Evolutionary conservation across 2,329 filamentous ascomycete species (phyloP), one percentile per base, ranked within the genome.

Genomic region (Aspergillus hortae): DNA sequence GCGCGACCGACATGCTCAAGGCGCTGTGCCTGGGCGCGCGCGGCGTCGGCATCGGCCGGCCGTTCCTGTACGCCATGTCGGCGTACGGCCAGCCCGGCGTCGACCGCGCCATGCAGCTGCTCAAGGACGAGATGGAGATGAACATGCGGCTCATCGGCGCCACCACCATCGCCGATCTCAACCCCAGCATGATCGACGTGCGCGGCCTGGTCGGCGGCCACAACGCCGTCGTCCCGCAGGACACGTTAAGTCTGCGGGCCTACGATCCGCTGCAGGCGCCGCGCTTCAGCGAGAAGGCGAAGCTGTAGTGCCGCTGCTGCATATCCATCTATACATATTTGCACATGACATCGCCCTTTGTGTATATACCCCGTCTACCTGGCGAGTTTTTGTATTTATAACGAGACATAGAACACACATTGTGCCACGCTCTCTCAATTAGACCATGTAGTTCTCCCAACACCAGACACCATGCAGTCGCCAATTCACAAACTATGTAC

Each of bases 51-150:
- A 96, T 99, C 62, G 94, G 94, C 3, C 80, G 94, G 4, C 94
- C 94, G 21, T 97, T 99, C 78, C 74, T 99, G 54, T 99, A 92
- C 68, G 92, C 94, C 65, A 97, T 99, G 92, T 89, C 87, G 57
- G 85, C 90, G 9, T 97, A 97, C 65, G 94, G 94, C 1, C 75
- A 90, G 54, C 80, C 86, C 2, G 94, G 94, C 57, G 92, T 97
- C 17, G 89, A 95, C 66, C 83, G 90, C 32, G 94, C 94, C 30
- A 96, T 97, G 88, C 88, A 91, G 72, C 76, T 96, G 53, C 80
- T 96, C 61, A 91, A 89, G 76, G 94, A 97, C 66, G 94, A 99
- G 80, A 89, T 99, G 83, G 91, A 95, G 77, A 97, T 97, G 92
- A 94, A 92, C 67, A 97, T 99, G 94, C 84, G 94, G 6, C 77